Base-by-base conservation (phyloP, 768 basidiomycete species). In the Agaricus blazei region DNA sequence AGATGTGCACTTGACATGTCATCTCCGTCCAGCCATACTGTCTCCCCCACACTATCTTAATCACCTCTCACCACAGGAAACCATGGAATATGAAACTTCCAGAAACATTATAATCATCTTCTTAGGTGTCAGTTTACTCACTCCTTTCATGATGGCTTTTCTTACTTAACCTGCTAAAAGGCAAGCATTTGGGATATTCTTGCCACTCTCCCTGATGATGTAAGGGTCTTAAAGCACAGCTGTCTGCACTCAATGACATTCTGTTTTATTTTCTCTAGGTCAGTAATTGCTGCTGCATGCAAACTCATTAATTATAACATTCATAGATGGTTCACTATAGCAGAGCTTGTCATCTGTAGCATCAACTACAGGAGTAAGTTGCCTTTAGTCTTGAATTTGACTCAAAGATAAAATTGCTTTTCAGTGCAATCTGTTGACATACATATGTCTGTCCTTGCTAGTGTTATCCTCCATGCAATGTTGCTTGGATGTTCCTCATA, bases 401-500 rank as follows among this genome's bases (percentile, higher is more conserved):
- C 4, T 31, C 9, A 9, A 31, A 5, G 5, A 9, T 31, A 5
- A 9, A 31, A 5, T 4, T 9, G 31, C 9, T 40, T 40, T 12
- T 4, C 14, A 40, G 38, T 19, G 4, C 38, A 19, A 19, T 40
- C 38, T 4, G 14, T 14, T 4, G 6, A 40, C 38, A 40, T 40
- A 4, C 38, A 40, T 19, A 12, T 12, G n/a, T 4, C 14, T 6
- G n/a, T 19, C 14, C 5, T 40, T 12, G 3, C n/a, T 4, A 40
- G 38, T 12, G 12, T 14, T 12, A 19, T 12, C 14, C 38, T 40
- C n/a, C 12, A 4, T 7, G 5, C 1, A 7, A 9, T 29, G 15
- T 28, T 28, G 15, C 15, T 48, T n/a, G 29, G 26, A 29, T 48
- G 46, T 48, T 64, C 65, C 2, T 58, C 67, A 2, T 58, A 67